Conservation (phyloP, 306 rosid species). For the Dryas octopetala region DNA sequence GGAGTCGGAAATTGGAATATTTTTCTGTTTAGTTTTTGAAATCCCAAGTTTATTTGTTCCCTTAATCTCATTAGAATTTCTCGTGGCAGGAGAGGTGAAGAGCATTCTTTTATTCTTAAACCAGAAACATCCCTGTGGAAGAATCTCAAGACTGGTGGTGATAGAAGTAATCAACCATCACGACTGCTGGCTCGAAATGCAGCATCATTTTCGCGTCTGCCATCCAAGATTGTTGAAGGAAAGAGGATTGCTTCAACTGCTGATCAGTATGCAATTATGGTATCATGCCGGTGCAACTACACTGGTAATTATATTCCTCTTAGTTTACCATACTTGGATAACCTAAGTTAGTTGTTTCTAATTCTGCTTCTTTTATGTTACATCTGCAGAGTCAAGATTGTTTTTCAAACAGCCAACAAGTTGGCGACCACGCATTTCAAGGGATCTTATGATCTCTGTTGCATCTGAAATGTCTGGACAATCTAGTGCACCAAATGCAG, state of each 20-base stretch:
- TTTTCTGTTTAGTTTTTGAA: constrained; percentile 4
- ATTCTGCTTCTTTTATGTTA: constrained; percentile 13
- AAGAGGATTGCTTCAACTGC: constrained; percentile 39
- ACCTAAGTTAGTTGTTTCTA: background rate
- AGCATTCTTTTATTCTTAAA: constrained; percentile 91
- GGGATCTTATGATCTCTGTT: constrained; percentile 87
- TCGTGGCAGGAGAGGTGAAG: constrained; percentile 84
- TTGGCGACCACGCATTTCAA: constrained; percentile 75
- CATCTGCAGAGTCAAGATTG: constrained; percentile 64
- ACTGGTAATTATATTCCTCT: constrained; percentile 48
- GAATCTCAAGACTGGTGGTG: constrained; percentile 47
- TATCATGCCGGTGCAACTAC: constrained; percentile 89
- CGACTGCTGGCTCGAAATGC: constrained; percentile 44
- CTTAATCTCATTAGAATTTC: constrained; percentile 27
- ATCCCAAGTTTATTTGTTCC: background rate
- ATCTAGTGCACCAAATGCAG: constrained; percentile 44
- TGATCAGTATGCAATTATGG: constrained; percentile 84
- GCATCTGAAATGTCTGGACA: constrained; percentile 64
- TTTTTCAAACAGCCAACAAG: constrained; percentile 85
- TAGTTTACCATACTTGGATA: constrained; percentile 6
- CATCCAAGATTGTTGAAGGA: constrained; percentile 47
- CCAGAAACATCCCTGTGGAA: constrained; percentile 65
- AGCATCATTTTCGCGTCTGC: constrained; percentile 42
- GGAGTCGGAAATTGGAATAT: background rate
- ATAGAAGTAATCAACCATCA: constrained; percentile 53